Conservation (phyloP, 2,329 filamentous ascomycete genomes). For the Teratosphaeria destructans region DNA sequence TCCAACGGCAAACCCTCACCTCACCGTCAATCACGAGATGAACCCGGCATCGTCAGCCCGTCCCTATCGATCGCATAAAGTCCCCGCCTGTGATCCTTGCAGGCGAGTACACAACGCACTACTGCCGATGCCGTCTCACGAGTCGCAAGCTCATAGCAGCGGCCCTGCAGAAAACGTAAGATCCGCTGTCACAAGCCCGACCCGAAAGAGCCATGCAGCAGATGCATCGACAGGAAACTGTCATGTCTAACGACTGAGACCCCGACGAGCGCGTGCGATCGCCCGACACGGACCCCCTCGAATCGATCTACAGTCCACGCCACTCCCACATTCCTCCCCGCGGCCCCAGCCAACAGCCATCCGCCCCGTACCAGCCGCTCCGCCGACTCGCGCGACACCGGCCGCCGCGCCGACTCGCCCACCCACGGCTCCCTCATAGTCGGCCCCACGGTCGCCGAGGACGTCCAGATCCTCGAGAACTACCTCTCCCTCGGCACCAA, state of each 20-base stretch:
- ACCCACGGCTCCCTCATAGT: slow-evolving; percentile 26
- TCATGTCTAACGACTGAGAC: slow-evolving; percentile 12
- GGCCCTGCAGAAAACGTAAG: slow-evolving; percentile 23
- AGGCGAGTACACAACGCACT: slow-evolving; percentile 8
- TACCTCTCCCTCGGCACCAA: slow-evolving; percentile 27
- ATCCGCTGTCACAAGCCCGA: slow-evolving; percentile 32
- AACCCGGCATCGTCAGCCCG: slow-evolving; percentile 4
- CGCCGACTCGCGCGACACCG: slow-evolving; percentile 8
- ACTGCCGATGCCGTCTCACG: neutral
- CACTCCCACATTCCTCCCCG: neutral
- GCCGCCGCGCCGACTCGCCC: neutral
- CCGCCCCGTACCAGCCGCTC: slow-evolving; percentile 12
- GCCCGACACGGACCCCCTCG: neutral
- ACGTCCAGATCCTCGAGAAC: slow-evolving; percentile 30
- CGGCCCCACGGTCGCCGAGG: slow-evolving; percentile 31
- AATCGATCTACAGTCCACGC: neutral
- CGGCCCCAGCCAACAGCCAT: slow-evolving; percentile 9
- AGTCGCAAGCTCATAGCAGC: neutral
- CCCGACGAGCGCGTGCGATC: neutral
- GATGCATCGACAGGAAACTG: slow-evolving; percentile 19
- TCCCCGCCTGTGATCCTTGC: slow-evolving; percentile 32
- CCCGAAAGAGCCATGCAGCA: slow-evolving; percentile 29
- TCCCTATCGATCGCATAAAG: slow-evolving; percentile 33
- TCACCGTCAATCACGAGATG: neutral
- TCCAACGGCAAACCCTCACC: neutral